phyloP scores from a whole-genome alignment of 1,284 basidiomycete species.

The Rhodotorula sp. region DNA sequence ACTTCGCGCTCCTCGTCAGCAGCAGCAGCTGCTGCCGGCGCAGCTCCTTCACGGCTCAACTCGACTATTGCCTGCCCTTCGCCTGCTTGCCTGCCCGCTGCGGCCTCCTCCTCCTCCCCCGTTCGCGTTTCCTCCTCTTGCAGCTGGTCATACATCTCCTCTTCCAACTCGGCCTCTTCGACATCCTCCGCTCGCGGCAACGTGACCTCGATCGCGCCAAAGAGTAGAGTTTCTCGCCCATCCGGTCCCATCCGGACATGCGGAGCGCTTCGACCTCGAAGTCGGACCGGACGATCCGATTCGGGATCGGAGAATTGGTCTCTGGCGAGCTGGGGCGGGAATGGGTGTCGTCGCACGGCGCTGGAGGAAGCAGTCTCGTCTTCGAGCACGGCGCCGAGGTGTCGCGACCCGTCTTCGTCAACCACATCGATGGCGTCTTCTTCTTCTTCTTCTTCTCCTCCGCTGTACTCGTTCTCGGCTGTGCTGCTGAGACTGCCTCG shows the following conservation, averaged over 20 bases:
- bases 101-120: not conserved
- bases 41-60: not conserved
- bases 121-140: not conserved
- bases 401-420: not conserved
- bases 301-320: not conserved
- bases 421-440: not conserved
- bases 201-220: constrained; percentile 39
- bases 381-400: not conserved
- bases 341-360: not conserved
- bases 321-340: not conserved
- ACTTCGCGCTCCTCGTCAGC: constrained; percentile 8
- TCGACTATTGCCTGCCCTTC: not conserved
- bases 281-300: not conserved
- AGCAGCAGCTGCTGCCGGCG: not conserved
- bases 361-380: not conserved
- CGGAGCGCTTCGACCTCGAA: constrained; percentile 36
- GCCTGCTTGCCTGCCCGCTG: not conserved
- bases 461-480: constrained; percentile 4
- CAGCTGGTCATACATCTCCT: not conserved
- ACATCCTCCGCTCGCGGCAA: constrained; percentile 30
- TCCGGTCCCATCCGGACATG: constrained; percentile 37
- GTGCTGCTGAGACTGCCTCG: not conserved
- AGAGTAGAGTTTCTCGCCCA: constrained; percentile 37
- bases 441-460: constrained; percentile 6
- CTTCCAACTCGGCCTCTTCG: constrained; percentile 20